A percentile compares a stretch with the other conserved stretches of the same genome.
These are phyloP conservation scores for Trametes polyzona DNA, from an alignment of 1,284 basidiomycete species.

Conservation along the genomic window DNA sequence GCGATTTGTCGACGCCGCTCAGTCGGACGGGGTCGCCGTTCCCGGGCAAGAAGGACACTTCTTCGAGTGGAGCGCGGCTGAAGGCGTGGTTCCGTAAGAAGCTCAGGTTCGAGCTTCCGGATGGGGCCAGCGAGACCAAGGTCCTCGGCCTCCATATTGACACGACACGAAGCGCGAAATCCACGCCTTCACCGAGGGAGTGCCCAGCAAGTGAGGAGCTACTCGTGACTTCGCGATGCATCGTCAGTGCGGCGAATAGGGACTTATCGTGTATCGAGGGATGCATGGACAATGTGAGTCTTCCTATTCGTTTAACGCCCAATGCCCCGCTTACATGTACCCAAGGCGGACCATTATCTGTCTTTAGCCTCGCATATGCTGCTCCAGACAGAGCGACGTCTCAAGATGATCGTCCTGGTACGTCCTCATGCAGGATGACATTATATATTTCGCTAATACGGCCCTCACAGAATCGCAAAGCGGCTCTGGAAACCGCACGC, in stretches of 20 bases:
- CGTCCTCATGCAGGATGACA: slow-evolving; percentile 22
- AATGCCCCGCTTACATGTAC: not conserved
- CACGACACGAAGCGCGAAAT: slow-evolving; percentile 3
- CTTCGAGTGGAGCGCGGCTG: slow-evolving; percentile 45
- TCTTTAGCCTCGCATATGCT: slow-evolving; percentile 54
- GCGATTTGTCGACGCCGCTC: slow-evolving; percentile 13
- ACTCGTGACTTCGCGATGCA: slow-evolving; percentile 25
- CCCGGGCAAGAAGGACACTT: slow-evolving; percentile 21
- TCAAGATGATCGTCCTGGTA: slow-evolving; percentile 50
- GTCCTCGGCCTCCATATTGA: slow-evolving; percentile 3
- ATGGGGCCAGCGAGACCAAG: slow-evolving; percentile 40
- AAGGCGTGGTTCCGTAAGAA: slow-evolving; percentile 69
- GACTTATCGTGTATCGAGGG: slow-evolving; percentile 59
- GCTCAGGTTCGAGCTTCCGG: slow-evolving; percentile 42
- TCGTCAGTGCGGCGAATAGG: slow-evolving; percentile 53
- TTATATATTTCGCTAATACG: not conserved
- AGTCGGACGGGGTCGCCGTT: slow-evolving; percentile 15
- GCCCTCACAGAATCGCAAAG: slow-evolving; percentile 26
- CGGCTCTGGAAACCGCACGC: slow-evolving; percentile 27
- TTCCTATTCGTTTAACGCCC: not conserved
- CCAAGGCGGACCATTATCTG: slow-evolving; percentile 57
- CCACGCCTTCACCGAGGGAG: not conserved
- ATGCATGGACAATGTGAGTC: slow-evolving; percentile 46
- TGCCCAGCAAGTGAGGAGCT: not conserved
- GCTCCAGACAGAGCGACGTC: slow-evolving; percentile 47